Base-by-base conservation (phyloP, 495 filamentous ascomycete species). In the Clavariopsis aquatica region DNA sequence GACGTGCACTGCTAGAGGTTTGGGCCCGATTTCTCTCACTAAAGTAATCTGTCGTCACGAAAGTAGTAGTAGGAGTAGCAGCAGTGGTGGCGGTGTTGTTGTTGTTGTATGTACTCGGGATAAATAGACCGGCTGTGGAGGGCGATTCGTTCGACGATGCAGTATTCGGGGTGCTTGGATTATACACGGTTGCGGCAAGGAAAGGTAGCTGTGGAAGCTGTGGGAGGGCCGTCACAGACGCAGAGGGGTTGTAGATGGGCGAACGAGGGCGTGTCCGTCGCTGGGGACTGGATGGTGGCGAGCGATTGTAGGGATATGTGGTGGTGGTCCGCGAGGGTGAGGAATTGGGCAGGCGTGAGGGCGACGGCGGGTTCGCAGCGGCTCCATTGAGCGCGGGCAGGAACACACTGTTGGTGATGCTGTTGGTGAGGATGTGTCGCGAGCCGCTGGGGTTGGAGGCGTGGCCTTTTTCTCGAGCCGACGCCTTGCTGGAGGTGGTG, bases 401-500 rank as follows among this genome's bases (percentile, higher is more conserved):
- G 22, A 66, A 69, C 41, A 53, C n/a, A 4, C 27, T 29, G 57
- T 41, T 53, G 43, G 3, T 57, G 62, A 71, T 71, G 57, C 62
- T 74, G 62, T 73, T 76, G 38, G 76, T 69, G 66, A 83, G 80
- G 58, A 85, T 78, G 64, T 83, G 79, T 60, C 82, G 81, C 46
- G 85, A 83, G 65, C 80, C 81, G 64, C 79, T 85, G 12, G 62
- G 17, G 27, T 49, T 34, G n/a, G 52, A 5, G 9, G 10, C 26
- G 26, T 61, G 51, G 49, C 72, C 81, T 69, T 74, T 79, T 45
- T 77, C 74, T 60, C 80, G 78, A 3, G 80, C 76, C 41, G 88
- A 88, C 29, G 80, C 76, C 49, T 79, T 84, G 74, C 88, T 92
- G 47, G 87, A 91, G 10, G 82, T 72, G 22, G 91, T 90, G 3